Conservation (phyloP, 2,329 filamentous ascomycete genomes). For the Leptosphaerulina australis region DNA sequence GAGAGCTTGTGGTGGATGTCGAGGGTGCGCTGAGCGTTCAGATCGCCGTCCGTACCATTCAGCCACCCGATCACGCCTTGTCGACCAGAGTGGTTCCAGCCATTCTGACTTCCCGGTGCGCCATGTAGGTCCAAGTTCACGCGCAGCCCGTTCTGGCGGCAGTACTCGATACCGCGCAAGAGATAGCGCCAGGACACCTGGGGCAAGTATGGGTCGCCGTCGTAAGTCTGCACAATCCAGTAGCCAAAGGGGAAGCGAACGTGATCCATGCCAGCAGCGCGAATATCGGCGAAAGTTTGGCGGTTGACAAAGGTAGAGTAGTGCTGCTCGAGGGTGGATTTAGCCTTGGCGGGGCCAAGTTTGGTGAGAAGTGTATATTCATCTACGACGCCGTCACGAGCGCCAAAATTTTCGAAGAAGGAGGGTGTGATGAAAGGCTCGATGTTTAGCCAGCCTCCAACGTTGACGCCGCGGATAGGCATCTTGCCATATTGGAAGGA, state of each 20-base stretch:
- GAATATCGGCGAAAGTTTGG: constrained; percentile 81
- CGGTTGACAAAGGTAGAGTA: constrained; percentile 90
- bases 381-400: constrained; percentile 73
- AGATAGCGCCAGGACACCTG: constrained; percentile 93
- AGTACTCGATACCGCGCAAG: constrained; percentile 90
- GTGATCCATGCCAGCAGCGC: constrained; percentile 87
- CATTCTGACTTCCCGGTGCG: constrained; percentile 92
- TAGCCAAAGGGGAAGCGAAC: constrained; percentile 96
- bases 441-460: constrained; percentile 91
- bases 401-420: constrained; percentile 73
- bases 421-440: constrained; percentile 97
- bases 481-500: constrained; percentile 77
- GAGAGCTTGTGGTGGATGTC: constrained; percentile 87
- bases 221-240: constrained; percentile 88
- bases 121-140: constrained; percentile 93
- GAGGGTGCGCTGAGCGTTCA: constrained; percentile 80
- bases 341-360: constrained; percentile 68
- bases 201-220: constrained; percentile 84
- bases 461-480: constrained; percentile 86
- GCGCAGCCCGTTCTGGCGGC: constrained; percentile 86
- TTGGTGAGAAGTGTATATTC: constrained; percentile 80
- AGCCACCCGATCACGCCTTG: constrained; percentile 85
- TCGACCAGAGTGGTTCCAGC: constrained; percentile 94
- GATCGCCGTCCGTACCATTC: constrained; percentile 81
- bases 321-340: constrained; percentile 79